Evolutionary conservation across 2,329 filamentous ascomycete species (phyloP).

Genomic region (Onygena corvina): DNA sequence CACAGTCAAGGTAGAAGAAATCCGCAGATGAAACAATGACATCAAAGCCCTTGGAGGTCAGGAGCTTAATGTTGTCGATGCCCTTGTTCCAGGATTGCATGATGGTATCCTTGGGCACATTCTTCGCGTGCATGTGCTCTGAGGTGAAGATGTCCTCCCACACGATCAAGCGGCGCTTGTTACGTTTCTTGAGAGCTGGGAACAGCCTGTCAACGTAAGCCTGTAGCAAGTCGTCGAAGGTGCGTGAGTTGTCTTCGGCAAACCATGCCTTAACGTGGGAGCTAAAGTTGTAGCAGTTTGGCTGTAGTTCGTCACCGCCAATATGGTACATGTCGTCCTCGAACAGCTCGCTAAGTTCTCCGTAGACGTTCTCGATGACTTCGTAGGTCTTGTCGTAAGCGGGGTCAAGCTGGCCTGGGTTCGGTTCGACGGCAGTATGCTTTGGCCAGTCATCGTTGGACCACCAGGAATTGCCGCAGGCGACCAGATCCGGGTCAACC

Average conservation of each 20-base stretch:
- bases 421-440: constrained; percentile 46
- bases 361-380: constrained; percentile 43
- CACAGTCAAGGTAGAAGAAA: constrained; percentile 48
- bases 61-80: constrained; percentile 40
- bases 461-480: constrained; percentile 49
- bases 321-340: constrained; percentile 45
- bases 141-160: constrained; percentile 45
- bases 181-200: constrained; percentile 38
- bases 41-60: constrained; percentile 41
- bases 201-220: constrained; percentile 43
- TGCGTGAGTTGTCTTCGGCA: constrained; percentile 38
- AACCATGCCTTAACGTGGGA: constrained; percentile 40
- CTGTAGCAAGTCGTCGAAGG: constrained; percentile 42
- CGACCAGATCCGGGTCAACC: constrained; percentile 44
- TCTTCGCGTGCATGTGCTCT: constrained; percentile 32
- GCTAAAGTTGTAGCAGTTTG: constrained; percentile 48
- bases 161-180: constrained; percentile 44
- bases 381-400: constrained; percentile 46
- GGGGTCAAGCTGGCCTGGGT: constrained; percentile 46
- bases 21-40: constrained; percentile 46
- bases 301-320: constrained; percentile 45
- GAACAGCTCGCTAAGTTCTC: constrained; percentile 41
- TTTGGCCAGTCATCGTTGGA: constrained; percentile 45
- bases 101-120: constrained; percentile 41
- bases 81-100: constrained; percentile 47